Percentiles rank a stretch among this genome's conserved stretches.
phyloP scores from a whole-genome alignment of 2,329 filamentous ascomycete genomes.

The Fusarium sp. region DNA sequence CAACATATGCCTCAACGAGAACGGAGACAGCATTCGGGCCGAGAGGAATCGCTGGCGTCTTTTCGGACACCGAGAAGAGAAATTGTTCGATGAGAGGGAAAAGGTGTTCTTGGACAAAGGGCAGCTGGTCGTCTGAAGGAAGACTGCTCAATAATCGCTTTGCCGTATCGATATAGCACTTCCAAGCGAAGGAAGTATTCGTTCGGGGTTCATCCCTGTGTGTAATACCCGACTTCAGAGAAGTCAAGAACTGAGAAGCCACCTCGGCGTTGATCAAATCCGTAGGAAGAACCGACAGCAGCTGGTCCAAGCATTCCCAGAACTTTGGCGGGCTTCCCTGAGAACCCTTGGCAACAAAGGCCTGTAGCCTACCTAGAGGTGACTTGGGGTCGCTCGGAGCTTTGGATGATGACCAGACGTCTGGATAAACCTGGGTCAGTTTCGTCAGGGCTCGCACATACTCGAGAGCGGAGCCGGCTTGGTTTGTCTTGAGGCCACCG shows the following conservation, averaged over 20 bases:
- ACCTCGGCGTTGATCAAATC: slow-evolving; percentile 60
- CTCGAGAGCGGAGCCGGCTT: slow-evolving; percentile 79
- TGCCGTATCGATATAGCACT: slow-evolving; percentile 76
- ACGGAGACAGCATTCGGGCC: slow-evolving; percentile 52
- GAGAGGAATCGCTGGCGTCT: slow-evolving; percentile 48
- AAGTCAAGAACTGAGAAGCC: slow-evolving; percentile 71
- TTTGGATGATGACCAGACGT: slow-evolving; percentile 76
- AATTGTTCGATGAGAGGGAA: slow-evolving; percentile 68
- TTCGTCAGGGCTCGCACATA: slow-evolving; percentile 75
- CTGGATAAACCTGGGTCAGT: slow-evolving; percentile 73
- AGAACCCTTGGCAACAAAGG: slow-evolving; percentile 86
- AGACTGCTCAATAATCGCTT: slow-evolving; percentile 64
- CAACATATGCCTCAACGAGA: slow-evolving; percentile 61
- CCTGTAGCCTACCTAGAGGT: slow-evolving; percentile 68
- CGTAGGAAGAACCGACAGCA: slow-evolving; percentile 72
- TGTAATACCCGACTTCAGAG: slow-evolving; percentile 77
- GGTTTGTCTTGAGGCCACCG: slow-evolving; percentile 78
- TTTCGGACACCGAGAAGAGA: slow-evolving; percentile 59
- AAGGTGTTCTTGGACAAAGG: slow-evolving; percentile 62
- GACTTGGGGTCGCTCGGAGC: slow-evolving; percentile 61
- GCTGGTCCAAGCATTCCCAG: slow-evolving; percentile 75
- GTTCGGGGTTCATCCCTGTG: slow-evolving; percentile 79
- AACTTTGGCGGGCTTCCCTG: slow-evolving; percentile 79
- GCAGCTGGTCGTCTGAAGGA: slow-evolving; percentile 58
- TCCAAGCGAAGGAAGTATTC: slow-evolving; percentile 79